phyloP scores from a whole-genome alignment of 106 monocot genomes.

The Dioscorea dumetorum region DNA sequence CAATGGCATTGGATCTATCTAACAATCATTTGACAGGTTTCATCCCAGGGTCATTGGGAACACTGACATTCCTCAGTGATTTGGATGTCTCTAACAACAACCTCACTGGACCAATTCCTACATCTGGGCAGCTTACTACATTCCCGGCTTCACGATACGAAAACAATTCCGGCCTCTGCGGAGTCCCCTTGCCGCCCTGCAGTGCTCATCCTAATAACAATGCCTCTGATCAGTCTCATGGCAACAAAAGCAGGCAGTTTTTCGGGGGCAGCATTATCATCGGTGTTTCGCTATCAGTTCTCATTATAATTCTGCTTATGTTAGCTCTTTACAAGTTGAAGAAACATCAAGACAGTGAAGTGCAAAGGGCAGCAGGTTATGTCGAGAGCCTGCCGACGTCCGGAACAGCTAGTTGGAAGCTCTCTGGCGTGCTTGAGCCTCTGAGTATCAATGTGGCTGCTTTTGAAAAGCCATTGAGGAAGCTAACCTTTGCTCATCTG shows the following conservation, averaged over 20 bases:
- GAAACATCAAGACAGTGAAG: slow-evolving; percentile 19
- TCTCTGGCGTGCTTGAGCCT: slow-evolving; percentile 36
- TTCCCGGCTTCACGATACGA: slow-evolving; percentile 52
- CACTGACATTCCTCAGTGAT: slow-evolving; percentile 40
- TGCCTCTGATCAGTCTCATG: slow-evolving; percentile 2
- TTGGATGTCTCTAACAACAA: slow-evolving; percentile 85
- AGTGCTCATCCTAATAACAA: neutral
- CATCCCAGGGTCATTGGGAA: slow-evolving; percentile 47
- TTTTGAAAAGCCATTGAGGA: slow-evolving; percentile 66
- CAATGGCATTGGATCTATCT: slow-evolving; percentile 57
- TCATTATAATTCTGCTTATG: slow-evolving; percentile 32
- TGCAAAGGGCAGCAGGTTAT: slow-evolving; percentile 11
- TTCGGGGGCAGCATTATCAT: slow-evolving; percentile 26
- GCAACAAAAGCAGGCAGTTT: neutral
- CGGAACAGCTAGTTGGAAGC: slow-evolving; percentile 46
- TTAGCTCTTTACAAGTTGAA: slow-evolving; percentile 41
- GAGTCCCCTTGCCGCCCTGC: slow-evolving; percentile 59
- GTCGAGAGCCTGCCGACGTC: slow-evolving; percentile 42
- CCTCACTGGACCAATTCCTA: slow-evolving; percentile 62
- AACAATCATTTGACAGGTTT: slow-evolving; percentile 58
- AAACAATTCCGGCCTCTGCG: slow-evolving; percentile 77
- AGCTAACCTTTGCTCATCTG: slow-evolving; percentile 68
- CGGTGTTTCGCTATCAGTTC: slow-evolving; percentile 38
- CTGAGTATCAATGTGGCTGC: slow-evolving; percentile 74
- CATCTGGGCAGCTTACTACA: slow-evolving; percentile 65